Percentiles rank a stretch among this genome's conserved stretches.
Evolutionary conservation across 2,329 filamentous ascomycete genomes (phyloP).

Genomic region (Claviceps quebecensis): DNA sequence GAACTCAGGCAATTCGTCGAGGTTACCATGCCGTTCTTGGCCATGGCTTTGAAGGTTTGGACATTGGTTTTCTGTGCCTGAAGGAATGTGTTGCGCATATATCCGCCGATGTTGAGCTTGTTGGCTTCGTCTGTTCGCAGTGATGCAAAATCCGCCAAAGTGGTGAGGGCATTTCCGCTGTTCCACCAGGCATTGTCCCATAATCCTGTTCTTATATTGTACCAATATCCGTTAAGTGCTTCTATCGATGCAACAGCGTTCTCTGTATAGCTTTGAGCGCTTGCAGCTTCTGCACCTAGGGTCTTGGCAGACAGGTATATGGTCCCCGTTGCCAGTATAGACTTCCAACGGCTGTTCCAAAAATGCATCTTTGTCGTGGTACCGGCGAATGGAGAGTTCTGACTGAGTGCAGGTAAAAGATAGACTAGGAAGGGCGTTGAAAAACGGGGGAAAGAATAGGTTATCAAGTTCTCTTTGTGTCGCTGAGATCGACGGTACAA

Average conservation of each 20-base stretch:
- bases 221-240: constrained; percentile 43
- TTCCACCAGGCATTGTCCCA: constrained; percentile 64
- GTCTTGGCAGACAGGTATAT: not conserved
- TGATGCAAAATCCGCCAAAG: constrained; percentile 39
- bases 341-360: not conserved
- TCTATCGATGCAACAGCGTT: constrained; percentile 21
- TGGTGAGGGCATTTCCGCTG: constrained; percentile 51
- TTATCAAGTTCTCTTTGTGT: not conserved
- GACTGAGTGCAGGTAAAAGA: not conserved
- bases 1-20: constrained; percentile 23
- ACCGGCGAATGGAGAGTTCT: not conserved
- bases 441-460: not conserved
- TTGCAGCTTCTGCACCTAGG: constrained; percentile 5
- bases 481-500: not conserved
- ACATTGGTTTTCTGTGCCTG: constrained; percentile 28
- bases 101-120: constrained; percentile 23
- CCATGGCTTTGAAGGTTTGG: constrained; percentile 24
- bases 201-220: constrained; percentile 43
- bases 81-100: constrained; percentile 31
- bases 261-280: constrained; percentile 16
- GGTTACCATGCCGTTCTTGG: constrained; percentile 20
- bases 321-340: constrained; percentile 4
- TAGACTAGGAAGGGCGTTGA: not conserved
- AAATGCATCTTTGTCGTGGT: not conserved
- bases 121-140: constrained; percentile 21